These are phyloP conservation scores for Fusarium ambrosium DNA, from an alignment of 2,329 filamentous ascomycete genomes.

Conservation along the genomic window DNA sequence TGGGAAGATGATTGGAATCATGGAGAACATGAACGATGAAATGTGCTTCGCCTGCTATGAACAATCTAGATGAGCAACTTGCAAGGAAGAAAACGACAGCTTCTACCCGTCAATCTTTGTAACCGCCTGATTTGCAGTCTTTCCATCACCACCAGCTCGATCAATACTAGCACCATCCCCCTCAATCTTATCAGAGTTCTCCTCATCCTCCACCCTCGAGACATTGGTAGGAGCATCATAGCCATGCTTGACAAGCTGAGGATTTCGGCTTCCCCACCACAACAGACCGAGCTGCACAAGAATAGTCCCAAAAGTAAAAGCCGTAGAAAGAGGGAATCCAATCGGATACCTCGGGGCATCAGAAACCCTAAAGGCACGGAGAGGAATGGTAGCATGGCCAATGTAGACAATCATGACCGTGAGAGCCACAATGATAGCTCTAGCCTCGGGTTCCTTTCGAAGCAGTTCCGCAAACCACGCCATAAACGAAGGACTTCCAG, in stretches of 20 bases:
- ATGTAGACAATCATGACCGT: constrained; percentile 56
- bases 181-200: constrained; percentile 18
- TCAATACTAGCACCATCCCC: constrained; percentile 17
- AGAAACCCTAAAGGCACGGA: constrained; percentile 52
- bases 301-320: constrained; percentile 51
- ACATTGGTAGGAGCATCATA: constrained; percentile 33
- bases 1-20: too few species aligned
- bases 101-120: constrained; percentile 15
- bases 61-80: neutral
- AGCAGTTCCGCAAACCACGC: constrained; percentile 54
- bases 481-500: constrained; percentile 52
- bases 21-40: neutral
- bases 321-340: constrained; percentile 53
- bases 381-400: constrained; percentile 55
- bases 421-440: constrained; percentile 53
- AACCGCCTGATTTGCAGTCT: constrained; percentile 8
- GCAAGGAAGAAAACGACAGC: neutral
- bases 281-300: constrained; percentile 50
- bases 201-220: constrained; percentile 37
- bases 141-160: neutral
- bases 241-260: constrained; percentile 34
- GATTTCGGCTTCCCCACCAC: constrained; percentile 46
- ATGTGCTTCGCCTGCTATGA: neutral
- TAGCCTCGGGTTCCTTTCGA: constrained; percentile 53
- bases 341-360: constrained; percentile 54